These are phyloP conservation scores for Serendipita indica DNA, from an alignment of 768 basidiomycete species.

Conservation along the genomic window DNA sequence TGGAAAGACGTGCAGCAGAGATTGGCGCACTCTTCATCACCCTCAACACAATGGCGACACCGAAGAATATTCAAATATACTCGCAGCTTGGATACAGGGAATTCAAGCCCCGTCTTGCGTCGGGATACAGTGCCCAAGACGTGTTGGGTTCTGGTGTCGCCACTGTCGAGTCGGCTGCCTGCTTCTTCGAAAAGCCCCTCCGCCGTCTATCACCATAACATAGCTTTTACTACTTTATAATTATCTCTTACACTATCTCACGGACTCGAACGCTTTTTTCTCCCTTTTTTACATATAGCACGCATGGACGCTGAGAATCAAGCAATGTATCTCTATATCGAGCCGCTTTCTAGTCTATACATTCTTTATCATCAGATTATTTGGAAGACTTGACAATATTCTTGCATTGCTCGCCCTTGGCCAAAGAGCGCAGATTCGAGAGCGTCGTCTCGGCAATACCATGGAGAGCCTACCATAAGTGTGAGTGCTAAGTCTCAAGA, in stretches of 20 bases:
- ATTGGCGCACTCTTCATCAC: slow-evolving; percentile 3
- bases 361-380: background rate
- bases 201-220: too few relatives aligned
- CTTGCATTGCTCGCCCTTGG: slow-evolving; percentile 12
- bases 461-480: slow-evolving; percentile 12
- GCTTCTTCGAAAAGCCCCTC: slow-evolving; percentile 7
- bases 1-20: background rate
- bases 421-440: slow-evolving; percentile 11
- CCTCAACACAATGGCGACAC: background rate
- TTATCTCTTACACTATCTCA: too few relatives aligned
- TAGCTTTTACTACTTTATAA: too few relatives aligned
- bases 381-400: slow-evolving; percentile 14
- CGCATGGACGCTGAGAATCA: too few relatives aligned
- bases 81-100: slow-evolving; percentile 5
- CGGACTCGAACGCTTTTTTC: too few relatives aligned
- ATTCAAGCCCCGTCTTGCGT: background rate
- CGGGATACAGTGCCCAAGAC: background rate
- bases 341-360: background rate
- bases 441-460: slow-evolving; percentile 16
- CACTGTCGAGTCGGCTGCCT: background rate
- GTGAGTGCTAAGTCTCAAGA: background rate
- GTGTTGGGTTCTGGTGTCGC: background rate
- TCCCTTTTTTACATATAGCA: too few relatives aligned
- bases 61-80: background rate
- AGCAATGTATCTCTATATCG: too few relatives aligned